A percentile compares a stretch with the other conserved stretches of the same genome.
phyloP scores from a whole-genome alignment of 164 flowering plant species.

The Stephania japonica region DNA sequence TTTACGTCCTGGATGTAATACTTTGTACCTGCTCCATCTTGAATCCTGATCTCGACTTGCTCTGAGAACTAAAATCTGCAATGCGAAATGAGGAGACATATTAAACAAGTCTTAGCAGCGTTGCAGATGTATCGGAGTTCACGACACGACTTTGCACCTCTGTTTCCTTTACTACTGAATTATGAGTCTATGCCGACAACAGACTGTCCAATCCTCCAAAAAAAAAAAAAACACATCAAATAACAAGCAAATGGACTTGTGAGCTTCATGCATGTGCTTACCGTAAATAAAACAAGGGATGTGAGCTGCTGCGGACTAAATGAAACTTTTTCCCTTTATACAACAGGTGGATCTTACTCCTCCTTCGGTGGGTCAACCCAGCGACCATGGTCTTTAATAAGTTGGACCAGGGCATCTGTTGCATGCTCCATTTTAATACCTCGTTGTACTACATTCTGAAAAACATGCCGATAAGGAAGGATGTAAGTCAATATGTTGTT shows the following conservation, averaged over 20 bases:
- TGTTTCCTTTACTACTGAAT: neutral
- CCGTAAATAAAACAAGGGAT: neutral
- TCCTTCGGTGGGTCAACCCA: slow-evolving; percentile 93
- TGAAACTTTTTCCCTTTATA: neutral
- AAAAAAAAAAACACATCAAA: neutral
- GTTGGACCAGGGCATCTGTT: slow-evolving; percentile 88
- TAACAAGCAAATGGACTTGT: neutral
- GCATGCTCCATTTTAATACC: slow-evolving; percentile 84
- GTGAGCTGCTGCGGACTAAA: neutral
- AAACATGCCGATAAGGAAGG: neutral
- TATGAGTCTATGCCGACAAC: neutral
- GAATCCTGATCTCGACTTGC: neutral
- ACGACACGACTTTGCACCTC: too few relatives aligned
- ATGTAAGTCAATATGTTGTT: neutral
- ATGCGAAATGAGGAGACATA: neutral
- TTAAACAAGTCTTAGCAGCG: too few relatives aligned
- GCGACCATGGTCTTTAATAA: slow-evolving; percentile 91
- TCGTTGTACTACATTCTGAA: slow-evolving; percentile 85
- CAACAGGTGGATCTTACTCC: slow-evolving; percentile 28
- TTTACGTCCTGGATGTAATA: neutral
- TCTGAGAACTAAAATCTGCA: neutral
- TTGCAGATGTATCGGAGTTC: too few relatives aligned
- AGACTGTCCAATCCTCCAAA: neutral
- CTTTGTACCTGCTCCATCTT: neutral
- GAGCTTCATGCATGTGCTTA: slow-evolving; percentile 5